These are phyloP conservation scores for Barnettozyma pratensis DNA, from an alignment of 805 yeast species.

Conservation along the genomic window DNA sequence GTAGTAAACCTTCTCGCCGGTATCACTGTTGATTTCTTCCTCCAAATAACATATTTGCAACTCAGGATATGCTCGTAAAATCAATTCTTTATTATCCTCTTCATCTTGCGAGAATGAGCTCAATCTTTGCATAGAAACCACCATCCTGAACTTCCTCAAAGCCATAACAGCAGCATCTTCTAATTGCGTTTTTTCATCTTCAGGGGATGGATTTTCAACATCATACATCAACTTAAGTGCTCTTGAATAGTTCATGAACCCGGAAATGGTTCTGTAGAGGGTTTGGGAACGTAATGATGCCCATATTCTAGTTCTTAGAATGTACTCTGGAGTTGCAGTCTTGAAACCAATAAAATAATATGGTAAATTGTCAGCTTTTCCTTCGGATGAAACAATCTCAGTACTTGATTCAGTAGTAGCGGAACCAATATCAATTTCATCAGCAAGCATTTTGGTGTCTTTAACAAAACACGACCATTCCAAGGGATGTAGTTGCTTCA, in stretches of 20 bases:
- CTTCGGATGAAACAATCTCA: slow-evolving; percentile 11
- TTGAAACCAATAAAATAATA: slow-evolving; percentile 62
- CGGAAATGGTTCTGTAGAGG: slow-evolving; percentile 64
- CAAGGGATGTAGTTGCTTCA: slow-evolving; percentile 54
- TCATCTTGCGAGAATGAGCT: slow-evolving; percentile 50
- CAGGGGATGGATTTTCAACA: slow-evolving; percentile 43
- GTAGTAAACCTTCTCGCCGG: slow-evolving; percentile 42
- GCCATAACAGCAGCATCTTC: slow-evolving; percentile 51
- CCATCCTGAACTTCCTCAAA: slow-evolving; percentile 56
- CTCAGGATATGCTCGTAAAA: slow-evolving; percentile 62
- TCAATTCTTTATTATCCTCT: slow-evolving; percentile 51
- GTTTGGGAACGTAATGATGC: slow-evolving; percentile 73
- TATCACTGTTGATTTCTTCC: slow-evolving; percentile 33
- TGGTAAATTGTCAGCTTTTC: slow-evolving; percentile 46
- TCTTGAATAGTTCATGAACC: slow-evolving; percentile 64
- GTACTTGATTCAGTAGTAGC: slow-evolving; percentile 15
- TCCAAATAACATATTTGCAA: slow-evolving; percentile 60
- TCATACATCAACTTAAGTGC: slow-evolving; percentile 64
- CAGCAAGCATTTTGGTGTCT: slow-evolving; percentile 56
- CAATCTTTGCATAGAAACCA: slow-evolving; percentile 62
- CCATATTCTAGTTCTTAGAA: slow-evolving; percentile 68
- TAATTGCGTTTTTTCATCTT: slow-evolving; percentile 31
- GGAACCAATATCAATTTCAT: slow-evolving; percentile 33
- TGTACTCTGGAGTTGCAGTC: slow-evolving; percentile 51
- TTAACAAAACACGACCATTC: slow-evolving; percentile 72